Evolutionary conservation across 78 protist species (phyloP).

Genomic region (Polysphondylium violaceum): DNA sequence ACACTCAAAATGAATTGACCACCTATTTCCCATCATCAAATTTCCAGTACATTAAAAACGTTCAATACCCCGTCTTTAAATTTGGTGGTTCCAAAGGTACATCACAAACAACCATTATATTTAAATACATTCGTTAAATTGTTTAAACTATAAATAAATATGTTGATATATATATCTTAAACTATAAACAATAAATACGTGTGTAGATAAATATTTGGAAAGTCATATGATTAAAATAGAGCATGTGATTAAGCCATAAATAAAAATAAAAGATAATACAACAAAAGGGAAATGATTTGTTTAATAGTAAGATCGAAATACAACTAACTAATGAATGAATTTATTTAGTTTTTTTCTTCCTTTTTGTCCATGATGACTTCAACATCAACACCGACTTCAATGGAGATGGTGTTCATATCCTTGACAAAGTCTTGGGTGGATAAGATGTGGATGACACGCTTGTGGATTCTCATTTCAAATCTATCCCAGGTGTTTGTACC

Average conservation of each 20-base stretch:
- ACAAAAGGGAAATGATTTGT: not conserved
- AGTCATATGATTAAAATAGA: no score
- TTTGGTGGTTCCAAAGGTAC: slow-evolving; percentile 72
- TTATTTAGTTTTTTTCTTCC: slow-evolving; percentile 28
- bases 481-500: slow-evolving; percentile 99
- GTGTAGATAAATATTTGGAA: no score
- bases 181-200: no score
- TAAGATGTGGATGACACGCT: slow-evolving; percentile 99
- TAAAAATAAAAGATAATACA: not conserved
- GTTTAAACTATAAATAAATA: no score
- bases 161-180: no score
- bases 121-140: no score
- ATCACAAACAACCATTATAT: slow-evolving; percentile 57
- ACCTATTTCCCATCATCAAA: not conserved
- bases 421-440: slow-evolving; percentile 94
- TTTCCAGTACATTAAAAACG: not conserved
- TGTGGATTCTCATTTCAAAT: slow-evolving; percentile 99
- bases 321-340: no score
- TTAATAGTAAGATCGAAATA: not conserved
- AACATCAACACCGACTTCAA: slow-evolving; percentile 97
- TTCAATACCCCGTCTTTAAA: slow-evolving; percentile 60
- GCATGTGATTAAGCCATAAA: not conserved
- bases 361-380: slow-evolving; percentile 92
- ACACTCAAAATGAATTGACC: slow-evolving; percentile 43
- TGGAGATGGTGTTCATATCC: slow-evolving; percentile 88